Base-by-base conservation (phyloP, 805 yeast species). In the Yarrowia divulgata region DNA sequence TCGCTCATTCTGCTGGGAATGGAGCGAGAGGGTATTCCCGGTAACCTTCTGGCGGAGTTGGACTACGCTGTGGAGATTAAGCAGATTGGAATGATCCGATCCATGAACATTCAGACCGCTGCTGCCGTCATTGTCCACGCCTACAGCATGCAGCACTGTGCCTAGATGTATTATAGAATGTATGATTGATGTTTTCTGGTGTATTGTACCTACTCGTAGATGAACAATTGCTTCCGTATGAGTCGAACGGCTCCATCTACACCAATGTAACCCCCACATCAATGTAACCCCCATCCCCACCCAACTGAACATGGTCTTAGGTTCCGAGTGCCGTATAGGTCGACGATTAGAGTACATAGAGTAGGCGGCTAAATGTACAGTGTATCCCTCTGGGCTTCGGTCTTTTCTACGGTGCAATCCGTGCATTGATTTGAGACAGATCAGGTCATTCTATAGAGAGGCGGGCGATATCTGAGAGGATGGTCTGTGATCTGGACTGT, bases 101-200 rank as follows among this genome's bases (percentile, higher is more conserved):
- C 97, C 1, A 93, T 93, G 98, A 93, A 93, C 75, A 93, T 93
- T 71, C 98, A 93, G 79, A 93, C 98, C 0, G 98, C 98, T 0
- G 88, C 98, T 0, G 98, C 98, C 0, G 93, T 93, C 23, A 86
- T 93, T 66, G 97, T 93, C 8, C 97, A 93, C 78, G 95, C 97
- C 0, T 93, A 94, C 74, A 87, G 96, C 0, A 77, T 83, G 19
- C 91, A 88, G 74, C 89, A 88, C 73, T 87, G 89, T 75, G 57
- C 57, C 16, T 63, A 63, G 52, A 32, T 39, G 43, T 23, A 18
- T 37, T 10, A n/a, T 35, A 37, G 40, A 39, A 39, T 13, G 16
- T 23, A 46, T 45, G 19, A 45, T 45, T 40, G 43, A 42, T 23
- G 29, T 23, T 23, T 23, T 23, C n/a, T n/a, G 29, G 29, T 23